Evolutionary conservation across 1,284 basidiomycete species (phyloP), one percentile per base, ranked within the genome.

Genomic region (Microstroma glucosiphilum): DNA sequence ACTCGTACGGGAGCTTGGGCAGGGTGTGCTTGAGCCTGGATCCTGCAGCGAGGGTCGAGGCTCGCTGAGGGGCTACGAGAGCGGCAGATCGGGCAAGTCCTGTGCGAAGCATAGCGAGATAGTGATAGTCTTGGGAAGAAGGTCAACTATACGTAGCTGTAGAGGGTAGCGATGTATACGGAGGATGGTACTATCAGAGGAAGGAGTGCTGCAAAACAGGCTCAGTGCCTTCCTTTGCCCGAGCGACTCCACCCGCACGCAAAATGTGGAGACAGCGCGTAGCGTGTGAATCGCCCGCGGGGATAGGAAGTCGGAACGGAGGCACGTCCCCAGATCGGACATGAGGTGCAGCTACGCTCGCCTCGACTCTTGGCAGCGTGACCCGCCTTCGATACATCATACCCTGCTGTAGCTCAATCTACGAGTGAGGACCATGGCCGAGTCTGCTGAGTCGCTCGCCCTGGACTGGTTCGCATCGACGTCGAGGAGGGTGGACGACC

Each of bases 1-100:
- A 79, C 60, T 73, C 76, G 66, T 76, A 79, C 17, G 73, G 60
- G n/a, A 79, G 72, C 62, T 74, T 69, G 40, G 77, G 77, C n/a
- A 79, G 75, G 9, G 76, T 78, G 72, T 79, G 75, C 71, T 79
- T 78, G 53, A 61, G 49, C 13, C 77, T 71, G 21, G 63, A 60
- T 46, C 59, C 57, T 40, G 48, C 54, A 30, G 57, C 56, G 57
- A 53, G 21, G n/a, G 30, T 37, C 15, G 57, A 26, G 46, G 69
- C 60, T 30, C 62, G 61, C 48, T 58, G 56, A 8, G 62, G 40
- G 15, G 58, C 58, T 25, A 64, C 19, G 37, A 59, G 62, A 26
- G 48, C 58, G 17, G 60, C 57, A 51, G 65, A 57, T 43, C 71
- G 69, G 40, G 66, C 60, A 43, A 73, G 69, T 25, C 67, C 64